Evolutionary conservation across 129 eudicot genomes (phyloP).

Genomic region (Rutidosis leptorrhynchoides): DNA sequence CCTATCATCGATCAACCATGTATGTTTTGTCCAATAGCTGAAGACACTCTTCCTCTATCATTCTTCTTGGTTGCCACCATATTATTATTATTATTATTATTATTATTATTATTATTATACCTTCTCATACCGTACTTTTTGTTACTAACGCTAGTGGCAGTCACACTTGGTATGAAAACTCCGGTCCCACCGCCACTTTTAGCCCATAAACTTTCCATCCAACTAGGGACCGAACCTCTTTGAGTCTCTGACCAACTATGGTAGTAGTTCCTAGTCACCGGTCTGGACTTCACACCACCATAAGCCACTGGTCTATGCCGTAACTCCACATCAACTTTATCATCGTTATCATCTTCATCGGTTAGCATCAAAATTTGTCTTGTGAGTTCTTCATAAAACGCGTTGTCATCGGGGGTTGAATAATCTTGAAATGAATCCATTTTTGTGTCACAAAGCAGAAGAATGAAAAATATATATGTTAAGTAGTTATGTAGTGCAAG

Average conservation of each 20-base stretch:
- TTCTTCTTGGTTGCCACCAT: conserved; percentile 9
- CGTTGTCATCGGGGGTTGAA: conserved; percentile 16
- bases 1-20: conserved; percentile 9
- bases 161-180: conserved; percentile 35
- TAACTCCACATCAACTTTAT: conserved; percentile 1
- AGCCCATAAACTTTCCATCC: conserved; percentile 35
- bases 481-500: not conserved
- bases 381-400: conserved; percentile 33
- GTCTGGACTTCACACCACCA: conserved; percentile 25
- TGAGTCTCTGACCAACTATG: conserved; percentile 26
- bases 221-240: conserved; percentile 23
- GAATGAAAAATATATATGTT: not conserved
- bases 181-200: conserved; percentile 34
- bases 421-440: conserved; percentile 27
- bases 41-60: conserved; percentile 33
- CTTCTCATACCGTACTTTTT: conserved; percentile 29
- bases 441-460: not conserved
- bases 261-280: conserved; percentile 20
- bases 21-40: conserved; percentile 23
- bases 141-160: not conserved
- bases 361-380: conserved; percentile 36
- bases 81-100: conserved; percentile 16
- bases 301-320: conserved; percentile 15
- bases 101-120: conserved; percentile 12
- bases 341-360: conserved; percentile 32